A percentile compares a stretch with the other conserved stretches of the same genome.
phyloP scores from a whole-genome alignment of 106 monocot species.

The Narthecium ossifragum region DNA sequence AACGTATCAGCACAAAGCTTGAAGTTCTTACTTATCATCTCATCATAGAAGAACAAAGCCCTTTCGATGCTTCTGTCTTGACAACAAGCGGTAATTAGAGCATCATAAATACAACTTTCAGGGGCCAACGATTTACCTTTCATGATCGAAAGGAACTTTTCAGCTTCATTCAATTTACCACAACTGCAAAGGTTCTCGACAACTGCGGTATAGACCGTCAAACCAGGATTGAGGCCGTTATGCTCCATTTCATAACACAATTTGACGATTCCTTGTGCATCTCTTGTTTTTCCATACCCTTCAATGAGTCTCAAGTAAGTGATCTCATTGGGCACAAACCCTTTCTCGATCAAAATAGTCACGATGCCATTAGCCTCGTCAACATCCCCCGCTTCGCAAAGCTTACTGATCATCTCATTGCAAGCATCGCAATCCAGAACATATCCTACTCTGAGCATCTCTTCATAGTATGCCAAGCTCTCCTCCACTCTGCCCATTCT shows the following conservation, averaged over 20 bases:
- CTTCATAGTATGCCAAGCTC: slow-evolving; percentile 35
- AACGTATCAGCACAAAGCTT: too few species aligned
- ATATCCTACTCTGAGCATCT: slow-evolving; percentile 43
- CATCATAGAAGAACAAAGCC: too few species aligned
- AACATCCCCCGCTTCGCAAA: slow-evolving; percentile 43
- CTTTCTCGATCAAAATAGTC: slow-evolving; percentile 50
- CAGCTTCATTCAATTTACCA: slow-evolving; percentile 56
- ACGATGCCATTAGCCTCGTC: slow-evolving; percentile 58
- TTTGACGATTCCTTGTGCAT: slow-evolving; percentile 28
- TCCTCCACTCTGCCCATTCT: slow-evolving; percentile 40
- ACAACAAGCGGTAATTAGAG: too few species aligned
- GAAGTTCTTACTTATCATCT: too few species aligned
- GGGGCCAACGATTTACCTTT: slow-evolving; percentile 16
- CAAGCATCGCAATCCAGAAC: slow-evolving; percentile 34
- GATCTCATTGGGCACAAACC: slow-evolving; percentile 41
- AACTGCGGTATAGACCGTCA: slow-evolving; percentile 27
- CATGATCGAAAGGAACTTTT: slow-evolving; percentile 30
- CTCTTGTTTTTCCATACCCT: slow-evolving; percentile 47
- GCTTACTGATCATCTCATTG: slow-evolving; percentile 36
- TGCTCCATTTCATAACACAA: slow-evolving; percentile 74
- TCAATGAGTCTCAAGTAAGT: slow-evolving; percentile 50
- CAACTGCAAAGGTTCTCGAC: slow-evolving; percentile 47
- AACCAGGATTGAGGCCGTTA: slow-evolving; percentile 25
- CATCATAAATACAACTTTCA: too few species aligned
- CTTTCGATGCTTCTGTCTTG: too few species aligned